A percentile compares a stretch with the other conserved stretches of the same genome.
Conservation (phyloP, 2,329 filamentous ascomycete species). For the Pseudocercospora cruenta region DNA sequence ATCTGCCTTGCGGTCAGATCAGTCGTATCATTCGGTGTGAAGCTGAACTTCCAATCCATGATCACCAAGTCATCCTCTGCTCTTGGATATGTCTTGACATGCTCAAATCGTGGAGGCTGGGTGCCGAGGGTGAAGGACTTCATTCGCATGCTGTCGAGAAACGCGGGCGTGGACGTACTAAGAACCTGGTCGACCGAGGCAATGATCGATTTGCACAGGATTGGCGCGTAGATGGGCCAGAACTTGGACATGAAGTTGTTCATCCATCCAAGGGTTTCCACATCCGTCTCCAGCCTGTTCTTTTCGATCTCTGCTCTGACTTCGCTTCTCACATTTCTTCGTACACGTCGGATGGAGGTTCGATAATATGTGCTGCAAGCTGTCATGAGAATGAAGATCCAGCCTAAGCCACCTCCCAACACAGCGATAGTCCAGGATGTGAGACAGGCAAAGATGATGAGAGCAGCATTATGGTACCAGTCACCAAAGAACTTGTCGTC, state of each 20-base stretch:
- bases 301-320: slow-evolving; percentile 86
- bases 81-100: slow-evolving; percentile 97
- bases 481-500: slow-evolving; percentile 93
- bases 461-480: slow-evolving; percentile 96
- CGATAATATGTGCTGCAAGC: slow-evolving; percentile 93
- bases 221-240: slow-evolving; percentile 97
- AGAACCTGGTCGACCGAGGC: slow-evolving; percentile 94
- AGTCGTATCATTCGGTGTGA: slow-evolving; percentile 90
- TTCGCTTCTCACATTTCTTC: slow-evolving; percentile 95
- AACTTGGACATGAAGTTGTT: slow-evolving; percentile 99
- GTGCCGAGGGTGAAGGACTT: slow-evolving; percentile 92
- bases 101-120: slow-evolving; percentile 93
- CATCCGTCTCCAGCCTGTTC: slow-evolving; percentile 83
- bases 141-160: slow-evolving; percentile 90
- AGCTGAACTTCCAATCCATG: slow-evolving; percentile 99
- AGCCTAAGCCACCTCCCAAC: slow-evolving; percentile 86
- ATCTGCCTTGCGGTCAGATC: slow-evolving; percentile 90
- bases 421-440: slow-evolving; percentile 87
- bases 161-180: slow-evolving; percentile 86
- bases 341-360: slow-evolving; percentile 88
- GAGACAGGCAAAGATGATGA: slow-evolving; percentile 91
- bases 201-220: slow-evolving; percentile 88
- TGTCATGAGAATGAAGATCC: slow-evolving; percentile 93
- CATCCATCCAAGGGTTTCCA: slow-evolving; percentile 96
- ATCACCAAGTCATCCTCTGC: slow-evolving; percentile 92